phyloP scores from a whole-genome alignment of 1,139 yeast genomes.

The Hyphopichia pseudoburtonii region DNA sequence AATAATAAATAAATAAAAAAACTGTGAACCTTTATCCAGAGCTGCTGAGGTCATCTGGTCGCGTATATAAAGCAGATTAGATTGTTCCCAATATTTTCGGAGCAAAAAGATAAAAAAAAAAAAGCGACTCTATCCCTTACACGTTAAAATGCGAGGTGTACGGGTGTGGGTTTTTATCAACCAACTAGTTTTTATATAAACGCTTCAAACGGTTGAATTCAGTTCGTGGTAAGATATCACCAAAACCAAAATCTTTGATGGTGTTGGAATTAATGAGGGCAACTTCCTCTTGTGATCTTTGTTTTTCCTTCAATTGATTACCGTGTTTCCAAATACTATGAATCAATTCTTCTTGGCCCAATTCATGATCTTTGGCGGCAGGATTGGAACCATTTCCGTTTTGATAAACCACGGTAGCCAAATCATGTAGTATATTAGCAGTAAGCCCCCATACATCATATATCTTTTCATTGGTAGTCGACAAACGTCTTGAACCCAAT shows the following conservation, averaged over 20 bases:
- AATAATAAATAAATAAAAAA: too few relatives aligned
- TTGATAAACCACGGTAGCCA: slow-evolving; percentile 58
- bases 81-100: too few relatives aligned
- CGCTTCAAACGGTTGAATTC: slow-evolving; percentile 43
- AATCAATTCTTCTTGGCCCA: slow-evolving; percentile 70
- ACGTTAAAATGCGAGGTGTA: too few relatives aligned
- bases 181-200: slow-evolving; percentile 28
- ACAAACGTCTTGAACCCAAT: slow-evolving; percentile 39
- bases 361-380: too few relatives aligned
- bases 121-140: too few relatives aligned
- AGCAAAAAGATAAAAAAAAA: too few relatives aligned
- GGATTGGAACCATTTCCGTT: slow-evolving; percentile 10
- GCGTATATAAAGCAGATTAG: too few relatives aligned
- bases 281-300: slow-evolving; percentile 37
- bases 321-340: slow-evolving; percentile 55
- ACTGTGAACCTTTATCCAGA: too few relatives aligned
- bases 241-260: slow-evolving; percentile 39
- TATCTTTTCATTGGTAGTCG: slow-evolving; percentile 40
- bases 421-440: slow-evolving; percentile 78
- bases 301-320: slow-evolving; percentile 37
- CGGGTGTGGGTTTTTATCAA: too few relatives aligned
- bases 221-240: slow-evolving; percentile 48
- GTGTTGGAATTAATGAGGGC: slow-evolving; percentile 34
- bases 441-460: slow-evolving; percentile 91
- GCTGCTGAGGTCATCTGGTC: too few relatives aligned